Evolutionary conservation across 441 rosid genomes (phyloP).

Genomic region (Erysimum pusillum): DNA sequence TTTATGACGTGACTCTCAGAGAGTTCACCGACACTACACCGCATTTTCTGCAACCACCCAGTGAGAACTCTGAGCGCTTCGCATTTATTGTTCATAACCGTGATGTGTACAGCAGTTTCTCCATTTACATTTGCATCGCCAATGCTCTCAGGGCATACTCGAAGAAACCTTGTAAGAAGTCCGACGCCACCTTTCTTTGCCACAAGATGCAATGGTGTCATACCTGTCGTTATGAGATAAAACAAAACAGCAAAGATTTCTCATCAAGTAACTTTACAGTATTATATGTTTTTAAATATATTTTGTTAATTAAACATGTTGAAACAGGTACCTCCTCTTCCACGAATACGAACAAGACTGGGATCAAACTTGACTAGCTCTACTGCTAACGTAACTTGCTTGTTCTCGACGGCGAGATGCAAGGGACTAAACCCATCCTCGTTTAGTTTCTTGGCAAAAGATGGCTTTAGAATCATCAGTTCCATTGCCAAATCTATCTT

Average conservation of each 20-base stretch:
- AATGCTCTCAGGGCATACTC: conserved; percentile 10
- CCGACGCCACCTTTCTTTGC: background rate
- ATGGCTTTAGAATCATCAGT: conserved; percentile 27
- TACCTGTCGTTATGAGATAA: background rate
- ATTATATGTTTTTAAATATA: background rate
- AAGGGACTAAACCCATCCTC: conserved; percentile 1
- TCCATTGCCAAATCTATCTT: conserved; percentile 21
- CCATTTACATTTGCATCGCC: background rate
- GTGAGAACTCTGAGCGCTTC: conserved; percentile 21
- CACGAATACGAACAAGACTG: conserved; percentile 27
- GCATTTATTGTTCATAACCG: background rate
- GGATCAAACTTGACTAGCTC: conserved; percentile 30
- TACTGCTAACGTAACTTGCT: conserved; percentile 3
- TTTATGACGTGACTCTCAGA: background rate
- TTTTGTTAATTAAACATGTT: background rate
- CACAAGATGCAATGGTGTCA: conserved; percentile 33
- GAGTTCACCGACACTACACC: background rate
- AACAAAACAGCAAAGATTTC: too few relatives aligned
- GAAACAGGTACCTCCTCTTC: conserved; percentile 17
- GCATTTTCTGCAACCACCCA: background rate
- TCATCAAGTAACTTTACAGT: background rate
- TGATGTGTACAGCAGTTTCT: conserved; percentile 20
- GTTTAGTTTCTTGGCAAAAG: conserved; percentile 21
- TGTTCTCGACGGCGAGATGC: conserved; percentile 34
- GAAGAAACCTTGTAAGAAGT: conserved; percentile 10